These are phyloP conservation scores for Ophiostoma triangulosporum DNA, from an alignment of 2,329 filamentous ascomycete species.

Conservation along the genomic window DNA sequence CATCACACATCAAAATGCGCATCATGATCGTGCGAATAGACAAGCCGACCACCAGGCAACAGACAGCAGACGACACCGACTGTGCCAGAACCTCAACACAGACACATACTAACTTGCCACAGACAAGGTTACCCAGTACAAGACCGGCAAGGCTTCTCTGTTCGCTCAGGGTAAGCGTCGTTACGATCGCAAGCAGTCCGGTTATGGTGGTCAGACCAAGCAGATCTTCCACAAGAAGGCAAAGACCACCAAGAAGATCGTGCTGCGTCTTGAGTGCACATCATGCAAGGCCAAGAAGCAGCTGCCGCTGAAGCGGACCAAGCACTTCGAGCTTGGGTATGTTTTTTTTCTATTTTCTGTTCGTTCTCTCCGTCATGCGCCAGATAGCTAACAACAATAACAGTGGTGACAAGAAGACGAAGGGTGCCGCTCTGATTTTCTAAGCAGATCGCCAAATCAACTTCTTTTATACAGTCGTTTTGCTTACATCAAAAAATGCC, in stretches of 20 bases:
- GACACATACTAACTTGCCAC: conserved; percentile 24
- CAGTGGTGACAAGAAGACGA: conserved; percentile 99
- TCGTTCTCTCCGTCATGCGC: not conserved
- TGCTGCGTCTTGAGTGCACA: conserved; percentile 95
- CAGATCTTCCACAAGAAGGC: conserved; percentile 99
- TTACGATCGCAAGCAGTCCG: conserved; percentile 82
- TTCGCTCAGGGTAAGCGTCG: conserved; percentile 87
- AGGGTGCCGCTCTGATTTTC: conserved; percentile 99
- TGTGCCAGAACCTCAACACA: no score
- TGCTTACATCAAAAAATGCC: conserved; percentile 3
- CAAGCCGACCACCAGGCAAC: not conserved
- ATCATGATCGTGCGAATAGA: not conserved
- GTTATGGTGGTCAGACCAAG: conserved; percentile 99
- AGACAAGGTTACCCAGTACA: conserved; percentile 74
- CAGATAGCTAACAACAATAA: not conserved
- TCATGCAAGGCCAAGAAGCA: conserved; percentile 97
- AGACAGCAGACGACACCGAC: no score
- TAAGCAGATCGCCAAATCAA: conserved; percentile 42
- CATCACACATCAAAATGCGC: no score
- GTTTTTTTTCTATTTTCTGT: conserved; percentile 25
- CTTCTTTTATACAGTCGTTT: conserved; percentile 3
- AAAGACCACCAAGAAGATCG: conserved; percentile 99
- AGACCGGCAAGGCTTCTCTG: conserved; percentile 24
- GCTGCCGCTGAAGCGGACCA: conserved; percentile 98
- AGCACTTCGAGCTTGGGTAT: conserved; percentile 99